Evolutionary conservation across 2,329 filamentous ascomycete species (phyloP).

Genomic region (Verticillium nubilum): DNA sequence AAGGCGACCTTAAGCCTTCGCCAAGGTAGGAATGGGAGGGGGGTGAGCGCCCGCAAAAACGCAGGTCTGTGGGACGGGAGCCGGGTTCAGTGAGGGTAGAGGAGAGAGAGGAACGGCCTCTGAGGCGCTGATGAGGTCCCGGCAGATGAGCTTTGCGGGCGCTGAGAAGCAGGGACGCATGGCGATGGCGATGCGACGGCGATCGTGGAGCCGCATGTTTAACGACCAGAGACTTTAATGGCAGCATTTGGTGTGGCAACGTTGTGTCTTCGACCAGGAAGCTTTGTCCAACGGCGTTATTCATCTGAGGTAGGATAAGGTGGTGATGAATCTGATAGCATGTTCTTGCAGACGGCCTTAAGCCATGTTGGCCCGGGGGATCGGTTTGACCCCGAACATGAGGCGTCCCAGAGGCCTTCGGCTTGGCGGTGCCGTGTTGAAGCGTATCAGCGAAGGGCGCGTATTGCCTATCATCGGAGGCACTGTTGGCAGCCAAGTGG

Average conservation of each 20-base stretch:
- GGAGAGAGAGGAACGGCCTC: background rate
- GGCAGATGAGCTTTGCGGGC: constrained; percentile 1
- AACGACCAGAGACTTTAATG: background rate
- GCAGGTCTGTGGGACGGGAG: constrained; percentile 6
- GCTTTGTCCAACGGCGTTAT: background rate
- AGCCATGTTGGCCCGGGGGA: background rate
- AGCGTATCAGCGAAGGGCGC: background rate
- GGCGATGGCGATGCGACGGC: background rate
- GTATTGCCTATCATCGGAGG: background rate
- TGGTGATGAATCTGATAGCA: background rate
- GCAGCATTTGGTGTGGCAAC: background rate
- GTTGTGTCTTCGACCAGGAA: background rate
- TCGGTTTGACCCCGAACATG: background rate
- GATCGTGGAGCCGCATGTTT: background rate
- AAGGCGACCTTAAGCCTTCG: background rate
- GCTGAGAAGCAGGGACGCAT: constrained; percentile 2
- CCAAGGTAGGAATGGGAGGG: constrained; percentile 1
- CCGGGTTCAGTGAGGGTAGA: constrained; percentile 2
- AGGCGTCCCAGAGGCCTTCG: background rate
- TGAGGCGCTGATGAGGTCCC: background rate
- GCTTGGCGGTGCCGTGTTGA: background rate
- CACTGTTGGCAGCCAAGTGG: background rate
- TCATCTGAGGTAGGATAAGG: no score
- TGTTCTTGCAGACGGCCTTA: background rate
- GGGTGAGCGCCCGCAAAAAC: constrained; percentile 11